Conservation (phyloP, 441 rosid species). For the Heliophila coronopifolia region DNA sequence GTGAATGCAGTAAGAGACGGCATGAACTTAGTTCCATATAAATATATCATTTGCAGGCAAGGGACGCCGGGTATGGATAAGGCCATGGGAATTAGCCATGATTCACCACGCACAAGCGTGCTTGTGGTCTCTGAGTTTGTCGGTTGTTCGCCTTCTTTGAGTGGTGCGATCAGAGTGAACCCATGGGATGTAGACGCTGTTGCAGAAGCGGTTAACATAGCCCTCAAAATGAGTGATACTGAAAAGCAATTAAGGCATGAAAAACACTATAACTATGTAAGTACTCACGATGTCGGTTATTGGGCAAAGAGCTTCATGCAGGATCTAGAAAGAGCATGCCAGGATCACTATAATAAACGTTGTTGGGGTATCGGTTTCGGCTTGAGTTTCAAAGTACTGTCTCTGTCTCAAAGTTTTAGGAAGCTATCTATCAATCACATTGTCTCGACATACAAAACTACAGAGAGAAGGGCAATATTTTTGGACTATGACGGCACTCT, state of each 20-base stretch:
- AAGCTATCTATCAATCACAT: conserved; percentile 39
- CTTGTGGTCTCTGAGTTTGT: conserved; percentile 73
- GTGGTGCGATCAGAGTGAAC: conserved; percentile 77
- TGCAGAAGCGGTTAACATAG: conserved; percentile 47
- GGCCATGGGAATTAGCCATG: conserved; percentile 41
- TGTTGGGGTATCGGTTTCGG: conserved; percentile 57
- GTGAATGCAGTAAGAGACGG: conserved; percentile 79
- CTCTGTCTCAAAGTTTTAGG: conserved; percentile 46
- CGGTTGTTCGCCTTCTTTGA: conserved; percentile 77
- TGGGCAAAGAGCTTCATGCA: conserved; percentile 58
- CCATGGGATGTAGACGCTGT: conserved; percentile 73
- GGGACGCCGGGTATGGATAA: conserved; percentile 52
- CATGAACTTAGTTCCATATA: conserved; percentile 75
- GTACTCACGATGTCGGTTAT: conserved; percentile 51
- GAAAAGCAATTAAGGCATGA: conserved; percentile 60
- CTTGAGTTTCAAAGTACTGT: conserved; percentile 40
- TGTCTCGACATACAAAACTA: conserved; percentile 33
- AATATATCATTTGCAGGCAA: conserved; percentile 65
- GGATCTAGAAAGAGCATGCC: conserved; percentile 49
- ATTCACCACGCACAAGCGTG: conserved; percentile 46
- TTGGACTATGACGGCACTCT: conserved; percentile 58
- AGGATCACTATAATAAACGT: conserved; percentile 41
- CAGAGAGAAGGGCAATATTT: conserved; percentile 44
- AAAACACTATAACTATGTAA: conserved; percentile 43
- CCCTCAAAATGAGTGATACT: conserved; percentile 39